Evolutionary conservation across 2,329 filamentous ascomycete genomes (phyloP), one percentile per base, ranked within the genome.

Genomic region (Helminthosporium solani): DNA sequence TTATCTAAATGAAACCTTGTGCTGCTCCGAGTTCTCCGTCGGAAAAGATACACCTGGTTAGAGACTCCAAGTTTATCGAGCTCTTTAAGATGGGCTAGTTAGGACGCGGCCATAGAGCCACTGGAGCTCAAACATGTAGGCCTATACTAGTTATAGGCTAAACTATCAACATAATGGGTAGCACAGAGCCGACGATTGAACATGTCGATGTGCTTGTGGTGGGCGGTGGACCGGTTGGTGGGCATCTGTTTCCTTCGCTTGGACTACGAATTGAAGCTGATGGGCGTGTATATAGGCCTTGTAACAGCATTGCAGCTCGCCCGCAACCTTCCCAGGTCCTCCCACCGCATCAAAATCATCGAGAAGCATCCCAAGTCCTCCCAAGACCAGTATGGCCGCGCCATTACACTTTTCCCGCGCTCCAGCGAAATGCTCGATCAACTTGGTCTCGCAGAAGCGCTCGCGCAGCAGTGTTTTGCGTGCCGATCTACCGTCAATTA

Each of bases 371-470:
- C 68, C 25, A 79, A 79, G 53, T 72, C 73, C 0, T 62, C 70
- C 1, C 77, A 79, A 56, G 75, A 78, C 46, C 61, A 72, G n/a
- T 79, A 77, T 59, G 78, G 78, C 14, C 73, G 78, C 7, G 78
- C 78, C 11, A 78, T 79, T 47, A 78, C 78, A 0, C 72, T 81
- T 2, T 81, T 75, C 47, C 76, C 78, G 1, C 69, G 78, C 1
- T 76, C 73, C 5, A 69, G 67, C 33, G 78, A 81, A 60, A 74
- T 79, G 61, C 71, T 82, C 1, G 76, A 79, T 42, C 76, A 79
- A 48, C 68, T 81, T 2, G 73, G 70, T 19, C 68, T 81, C 7
- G 71, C 73, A 1, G 76, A 80, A 20, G 64, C 72, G 7, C 70
- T 81, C 30, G 69, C 76, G 3, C 78, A 80, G 59, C 66, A 75